phyloP scores from a whole-genome alignment of 176 grass and related monocot genomes.

The Oryza longistaminata region DNA sequence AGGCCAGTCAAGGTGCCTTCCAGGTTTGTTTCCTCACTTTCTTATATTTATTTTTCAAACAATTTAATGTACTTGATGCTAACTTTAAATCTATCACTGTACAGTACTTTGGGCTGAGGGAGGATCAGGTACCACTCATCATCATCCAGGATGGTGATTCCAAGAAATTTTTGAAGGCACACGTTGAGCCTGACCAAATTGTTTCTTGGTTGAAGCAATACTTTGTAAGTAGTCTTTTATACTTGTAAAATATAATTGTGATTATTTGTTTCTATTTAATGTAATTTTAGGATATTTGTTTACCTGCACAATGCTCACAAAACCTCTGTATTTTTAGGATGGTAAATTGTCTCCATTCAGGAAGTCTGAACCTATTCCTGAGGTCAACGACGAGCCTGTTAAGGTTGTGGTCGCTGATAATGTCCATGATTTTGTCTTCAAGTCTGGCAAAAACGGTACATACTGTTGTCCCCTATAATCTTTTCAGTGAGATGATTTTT shows the following conservation, averaged over 20 bases:
- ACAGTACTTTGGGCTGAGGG: constrained; percentile 85
- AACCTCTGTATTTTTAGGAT: constrained; percentile 45
- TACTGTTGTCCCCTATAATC: not conserved
- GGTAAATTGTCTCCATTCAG: constrained; percentile 70
- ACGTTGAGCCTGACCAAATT: constrained; percentile 69
- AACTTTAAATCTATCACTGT: not conserved
- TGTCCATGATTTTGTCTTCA: constrained; percentile 68
- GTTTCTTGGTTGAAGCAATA: constrained; percentile 83
- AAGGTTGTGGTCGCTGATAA: constrained; percentile 85
- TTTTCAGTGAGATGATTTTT: not conserved
- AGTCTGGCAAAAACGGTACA: constrained; percentile 93
- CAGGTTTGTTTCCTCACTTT: constrained; percentile 56
- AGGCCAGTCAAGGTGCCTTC: constrained; percentile 77
- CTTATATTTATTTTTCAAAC: not conserved
- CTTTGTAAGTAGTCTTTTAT: constrained; percentile 40
- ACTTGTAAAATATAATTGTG: not conserved
- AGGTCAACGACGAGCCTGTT: constrained; percentile 77
- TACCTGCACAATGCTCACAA: not conserved
- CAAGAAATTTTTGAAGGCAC: constrained; percentile 79
- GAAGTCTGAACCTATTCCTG: constrained; percentile 90
- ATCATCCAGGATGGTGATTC: constrained; percentile 67
- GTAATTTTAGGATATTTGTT: not conserved
- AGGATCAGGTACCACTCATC: constrained; percentile 77
- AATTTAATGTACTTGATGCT: not conserved
- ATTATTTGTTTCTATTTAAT: not conserved